Evolutionary conservation across 352 stramenopile genomes (phyloP).

Genomic region (Phytophthora hybrid): DNA sequence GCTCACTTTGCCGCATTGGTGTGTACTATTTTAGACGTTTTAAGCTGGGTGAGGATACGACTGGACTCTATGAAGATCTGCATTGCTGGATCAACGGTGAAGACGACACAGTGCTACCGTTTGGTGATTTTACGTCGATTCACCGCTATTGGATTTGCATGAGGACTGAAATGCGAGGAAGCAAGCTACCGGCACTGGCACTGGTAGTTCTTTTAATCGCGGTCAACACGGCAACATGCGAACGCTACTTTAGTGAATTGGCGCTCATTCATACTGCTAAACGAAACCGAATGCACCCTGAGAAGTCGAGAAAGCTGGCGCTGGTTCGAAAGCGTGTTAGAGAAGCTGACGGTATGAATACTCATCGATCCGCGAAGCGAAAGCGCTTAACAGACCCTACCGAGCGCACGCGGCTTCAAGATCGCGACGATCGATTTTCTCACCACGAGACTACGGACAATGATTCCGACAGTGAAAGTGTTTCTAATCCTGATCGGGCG

Average conservation of each 20-base stretch:
- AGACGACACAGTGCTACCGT: background rate
- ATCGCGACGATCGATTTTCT: background rate
- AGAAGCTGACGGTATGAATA: background rate
- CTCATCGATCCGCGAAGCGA: background rate
- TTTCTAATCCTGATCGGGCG: background rate
- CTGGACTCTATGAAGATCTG: slow-evolving; percentile 10
- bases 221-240: slow-evolving; percentile 21
- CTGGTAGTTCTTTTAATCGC: slow-evolving; percentile 12
- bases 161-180: slow-evolving; percentile 1
- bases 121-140: background rate
- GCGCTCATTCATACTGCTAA: slow-evolving; percentile 25
- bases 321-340: background rate
- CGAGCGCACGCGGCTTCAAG: background rate
- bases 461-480: background rate
- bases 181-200: slow-evolving; percentile 11
- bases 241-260: slow-evolving; percentile 28
- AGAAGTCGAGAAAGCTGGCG: background rate
- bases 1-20: slow-evolving; percentile 19
- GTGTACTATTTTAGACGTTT: slow-evolving; percentile 18
- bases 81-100: slow-evolving; percentile 3
- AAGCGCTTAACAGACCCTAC: background rate
- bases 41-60: background rate
- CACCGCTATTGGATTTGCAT: background rate
- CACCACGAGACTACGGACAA: background rate
- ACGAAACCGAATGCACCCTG: slow-evolving; percentile 14